Percentiles rank a stretch among this genome's conserved stretches.
Evolutionary conservation across 108 stramenopile species (phyloP).

Genomic region (Cyclotella cryptica): DNA sequence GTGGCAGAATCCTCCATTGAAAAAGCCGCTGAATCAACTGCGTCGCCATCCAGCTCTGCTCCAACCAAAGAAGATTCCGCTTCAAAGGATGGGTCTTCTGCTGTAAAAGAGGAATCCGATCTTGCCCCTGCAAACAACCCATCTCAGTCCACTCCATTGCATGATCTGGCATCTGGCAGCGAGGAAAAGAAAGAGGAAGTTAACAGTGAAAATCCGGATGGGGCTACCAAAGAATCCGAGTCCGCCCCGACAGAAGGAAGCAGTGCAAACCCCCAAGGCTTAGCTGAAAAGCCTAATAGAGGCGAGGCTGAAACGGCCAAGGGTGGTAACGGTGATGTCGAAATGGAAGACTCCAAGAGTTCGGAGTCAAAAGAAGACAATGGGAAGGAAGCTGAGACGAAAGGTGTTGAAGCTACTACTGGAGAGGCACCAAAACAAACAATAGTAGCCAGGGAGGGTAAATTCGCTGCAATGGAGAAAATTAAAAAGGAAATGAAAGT

Average conservation of each 20-base stretch:
- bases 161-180: background rate
- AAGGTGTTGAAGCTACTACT: background rate
- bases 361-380: background rate
- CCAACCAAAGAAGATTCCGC: background rate
- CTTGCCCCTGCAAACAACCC: background rate
- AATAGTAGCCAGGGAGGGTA: constrained; percentile 57
- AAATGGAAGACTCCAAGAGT: constrained; percentile 21
- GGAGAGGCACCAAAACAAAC: constrained; percentile 2
- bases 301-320: background rate
- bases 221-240: background rate
- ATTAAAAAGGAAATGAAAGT: constrained; percentile 68
- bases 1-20: background rate
- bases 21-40: background rate
- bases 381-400: background rate
- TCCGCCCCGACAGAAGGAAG: background rate
- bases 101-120: constrained; percentile 18
- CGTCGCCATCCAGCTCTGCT: background rate
- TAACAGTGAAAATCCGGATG: constrained; percentile 3
- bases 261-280: no score
- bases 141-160: constrained; percentile 21
- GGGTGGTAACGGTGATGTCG: constrained; percentile 13
- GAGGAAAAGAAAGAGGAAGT: constrained; percentile 50
- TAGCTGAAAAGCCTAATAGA: background rate
- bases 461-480: constrained; percentile 86
- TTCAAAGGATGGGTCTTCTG: background rate